Percentiles rank a stretch among this genome's conserved stretches.
Evolutionary conservation across 345 rosid genomes (phyloP).

Genomic region (Arabis hirsuta): DNA sequence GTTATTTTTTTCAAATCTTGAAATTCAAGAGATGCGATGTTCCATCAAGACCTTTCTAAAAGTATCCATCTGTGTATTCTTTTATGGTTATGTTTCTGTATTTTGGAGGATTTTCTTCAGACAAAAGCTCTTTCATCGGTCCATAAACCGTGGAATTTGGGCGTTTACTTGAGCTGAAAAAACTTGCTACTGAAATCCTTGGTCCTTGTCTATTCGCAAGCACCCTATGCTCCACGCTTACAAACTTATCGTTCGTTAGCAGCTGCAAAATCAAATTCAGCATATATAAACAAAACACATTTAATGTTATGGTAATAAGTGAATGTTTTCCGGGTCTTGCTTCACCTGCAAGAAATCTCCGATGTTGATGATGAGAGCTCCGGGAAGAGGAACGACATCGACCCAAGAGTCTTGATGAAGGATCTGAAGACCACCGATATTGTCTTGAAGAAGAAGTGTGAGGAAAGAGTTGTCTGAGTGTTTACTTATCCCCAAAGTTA

Average conservation of each 20-base stretch:
- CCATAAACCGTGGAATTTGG: constrained; percentile 37
- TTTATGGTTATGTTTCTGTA: constrained; percentile 35
- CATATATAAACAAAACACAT: neutral
- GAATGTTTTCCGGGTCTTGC: neutral
- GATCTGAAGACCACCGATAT: constrained; percentile 50
- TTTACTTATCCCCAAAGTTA: constrained; percentile 39
- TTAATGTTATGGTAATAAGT: neutral
- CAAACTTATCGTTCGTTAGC: constrained; percentile 51
- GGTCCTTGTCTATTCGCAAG: constrained; percentile 43
- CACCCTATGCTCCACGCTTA: constrained; percentile 50
- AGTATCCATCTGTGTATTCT: constrained; percentile 29
- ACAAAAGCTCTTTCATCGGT: constrained; percentile 50
- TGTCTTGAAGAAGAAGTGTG: constrained; percentile 49
- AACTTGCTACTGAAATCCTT: constrained; percentile 53
- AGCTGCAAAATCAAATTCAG: constrained; percentile 40
- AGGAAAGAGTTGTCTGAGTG: constrained; percentile 43
- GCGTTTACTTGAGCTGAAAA: constrained; percentile 31
- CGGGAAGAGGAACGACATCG: constrained; percentile 13
- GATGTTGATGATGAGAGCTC: constrained; percentile 4
- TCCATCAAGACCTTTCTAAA: constrained; percentile 42
- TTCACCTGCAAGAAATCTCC: constrained; percentile 28
- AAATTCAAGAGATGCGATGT: constrained; percentile 37
- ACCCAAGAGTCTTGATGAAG: constrained; percentile 36
- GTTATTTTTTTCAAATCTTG: constrained; percentile 33
- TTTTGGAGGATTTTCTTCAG: constrained; percentile 50